A percentile compares a stretch with the other conserved stretches of the same genome.
Evolutionary conservation across 305 asterid species (phyloP).

Genomic region (Ilex paraguariensis): DNA sequence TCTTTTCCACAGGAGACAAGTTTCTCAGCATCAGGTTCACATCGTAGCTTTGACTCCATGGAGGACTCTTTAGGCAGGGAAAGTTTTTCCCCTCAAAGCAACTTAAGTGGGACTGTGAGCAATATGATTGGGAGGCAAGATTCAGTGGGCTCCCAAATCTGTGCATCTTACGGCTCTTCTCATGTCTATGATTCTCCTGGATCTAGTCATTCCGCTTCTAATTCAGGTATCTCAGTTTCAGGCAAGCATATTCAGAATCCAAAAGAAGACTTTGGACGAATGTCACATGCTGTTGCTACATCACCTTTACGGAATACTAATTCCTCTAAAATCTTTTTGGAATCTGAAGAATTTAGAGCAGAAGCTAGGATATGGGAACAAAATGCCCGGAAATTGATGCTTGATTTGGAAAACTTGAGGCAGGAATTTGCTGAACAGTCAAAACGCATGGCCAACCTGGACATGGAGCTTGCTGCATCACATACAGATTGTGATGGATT

Average conservation of each 20-base stretch:
- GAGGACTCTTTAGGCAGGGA: conserved; percentile 36
- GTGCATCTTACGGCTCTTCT: conserved; percentile 27
- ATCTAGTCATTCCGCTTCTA: conserved; percentile 16
- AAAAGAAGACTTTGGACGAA: conserved; percentile 24
- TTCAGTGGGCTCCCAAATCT: conserved; percentile 36
- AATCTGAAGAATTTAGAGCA: conserved; percentile 33
- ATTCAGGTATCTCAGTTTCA: conserved; percentile 16
- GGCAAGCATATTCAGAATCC: conserved; percentile 19
- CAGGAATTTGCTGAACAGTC: conserved; percentile 31
- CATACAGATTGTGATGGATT: conserved; percentile 24
- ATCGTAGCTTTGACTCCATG: conserved; percentile 33
- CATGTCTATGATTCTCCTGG: conserved; percentile 26
- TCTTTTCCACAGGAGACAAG: conserved; percentile 26
- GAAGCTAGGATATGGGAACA: conserved; percentile 48
- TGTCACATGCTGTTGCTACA: conserved; percentile 21
- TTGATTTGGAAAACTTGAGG: conserved; percentile 31
- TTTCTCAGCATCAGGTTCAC: conserved; percentile 26
- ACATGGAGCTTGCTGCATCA: conserved; percentile 25
- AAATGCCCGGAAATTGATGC: conserved; percentile 29
- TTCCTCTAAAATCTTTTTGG: conserved; percentile 20
- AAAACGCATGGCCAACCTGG: conserved; percentile 12
- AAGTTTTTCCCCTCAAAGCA: conserved; percentile 30
- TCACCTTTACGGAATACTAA: conserved; percentile 13
- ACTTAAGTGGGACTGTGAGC: conserved; percentile 14
- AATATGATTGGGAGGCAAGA: conserved; percentile 29